Conservation (phyloP, 2,329 filamentous ascomycete genomes). For the Periconia digitata region DNA sequence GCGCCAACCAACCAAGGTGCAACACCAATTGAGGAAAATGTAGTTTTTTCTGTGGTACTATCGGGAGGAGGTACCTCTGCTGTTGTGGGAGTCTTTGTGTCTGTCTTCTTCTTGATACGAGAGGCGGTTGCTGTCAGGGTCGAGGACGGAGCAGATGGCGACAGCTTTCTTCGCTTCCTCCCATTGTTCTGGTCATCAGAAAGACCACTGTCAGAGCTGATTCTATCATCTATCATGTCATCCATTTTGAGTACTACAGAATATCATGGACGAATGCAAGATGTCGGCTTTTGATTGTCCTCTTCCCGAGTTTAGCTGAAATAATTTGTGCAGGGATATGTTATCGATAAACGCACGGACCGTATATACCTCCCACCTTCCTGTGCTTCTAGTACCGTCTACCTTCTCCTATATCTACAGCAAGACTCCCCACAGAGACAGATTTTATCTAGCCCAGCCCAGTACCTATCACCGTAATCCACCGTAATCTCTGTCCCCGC, state of each 20-base stretch:
- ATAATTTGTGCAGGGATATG: slow-evolving; percentile 29
- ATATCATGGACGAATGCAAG: not conserved
- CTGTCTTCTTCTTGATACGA: slow-evolving; percentile 34
- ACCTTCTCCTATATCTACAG: slow-evolving; percentile 47
- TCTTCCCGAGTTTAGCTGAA: not conserved
- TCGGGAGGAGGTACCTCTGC: slow-evolving; percentile 6
- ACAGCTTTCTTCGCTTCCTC: slow-evolving; percentile 42
- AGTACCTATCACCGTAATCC: slow-evolving; percentile 62
- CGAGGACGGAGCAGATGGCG: slow-evolving; percentile 17
- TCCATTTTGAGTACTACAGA: not conserved
- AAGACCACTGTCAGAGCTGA: slow-evolving; percentile 27
- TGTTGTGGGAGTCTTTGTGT: slow-evolving; percentile 2
- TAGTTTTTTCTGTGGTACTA: slow-evolving; percentile 50
- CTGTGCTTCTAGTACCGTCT: not conserved
- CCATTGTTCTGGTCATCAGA: slow-evolving; percentile 32
- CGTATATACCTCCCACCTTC: not conserved
- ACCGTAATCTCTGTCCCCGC: slow-evolving; percentile 59
- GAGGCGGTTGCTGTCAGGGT: slow-evolving; percentile 28
- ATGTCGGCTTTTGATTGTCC: not conserved
- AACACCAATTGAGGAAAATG: slow-evolving; percentile 72
- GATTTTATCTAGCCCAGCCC: slow-evolving; percentile 57
- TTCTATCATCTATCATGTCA: slow-evolving; percentile 6
- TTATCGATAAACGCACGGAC: slow-evolving; percentile 24
- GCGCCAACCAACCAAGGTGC: slow-evolving; percentile 87
- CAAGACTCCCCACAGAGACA: slow-evolving; percentile 58